A percentile compares a stretch with the other conserved stretches of the same genome.
These are phyloP conservation scores for Ilex aquifolium DNA, from an alignment of 257 asterid genomes.

Conservation along the genomic window DNA sequence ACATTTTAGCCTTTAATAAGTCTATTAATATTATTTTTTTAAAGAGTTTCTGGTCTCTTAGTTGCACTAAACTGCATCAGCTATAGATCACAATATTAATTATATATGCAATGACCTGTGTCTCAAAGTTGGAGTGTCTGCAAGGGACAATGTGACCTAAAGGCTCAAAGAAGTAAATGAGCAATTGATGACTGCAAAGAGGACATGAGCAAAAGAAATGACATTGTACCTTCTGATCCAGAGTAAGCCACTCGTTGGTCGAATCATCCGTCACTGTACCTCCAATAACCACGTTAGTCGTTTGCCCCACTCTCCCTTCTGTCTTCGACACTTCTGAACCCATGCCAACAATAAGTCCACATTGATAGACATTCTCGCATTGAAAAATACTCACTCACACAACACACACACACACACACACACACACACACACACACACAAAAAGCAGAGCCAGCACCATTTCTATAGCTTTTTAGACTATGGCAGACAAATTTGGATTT, in stretches of 20 bases:
- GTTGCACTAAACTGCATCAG: too few species aligned
- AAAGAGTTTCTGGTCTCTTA: too few species aligned
- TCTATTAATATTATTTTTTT: too few species aligned
- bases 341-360: conserved; percentile 10
- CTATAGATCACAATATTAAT: too few species aligned
- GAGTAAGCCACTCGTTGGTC: conserved; percentile 68
- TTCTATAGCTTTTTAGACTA: too few species aligned
- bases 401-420: background rate
- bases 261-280: conserved; percentile 84
- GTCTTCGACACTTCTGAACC: conserved; percentile 74
- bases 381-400: conserved; percentile 1
- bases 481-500: too few species aligned
- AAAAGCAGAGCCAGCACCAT: background rate
- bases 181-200: too few species aligned
- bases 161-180: too few species aligned
- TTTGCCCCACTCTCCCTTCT: conserved; percentile 88
- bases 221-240: conserved; percentile 65
- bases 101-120: too few species aligned
- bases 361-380: background rate
- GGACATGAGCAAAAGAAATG: background rate
- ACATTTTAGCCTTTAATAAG: too few species aligned
- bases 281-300: conserved; percentile 81
- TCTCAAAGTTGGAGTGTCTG: too few species aligned
- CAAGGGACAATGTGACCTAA: too few species aligned
- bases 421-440: background rate